Percentiles rank a stretch among this genome's conserved stretches.
These are phyloP conservation scores for Podaxis carcinomalis DNA, from an alignment of 768 basidiomycete genomes.

Conservation along the genomic window DNA sequence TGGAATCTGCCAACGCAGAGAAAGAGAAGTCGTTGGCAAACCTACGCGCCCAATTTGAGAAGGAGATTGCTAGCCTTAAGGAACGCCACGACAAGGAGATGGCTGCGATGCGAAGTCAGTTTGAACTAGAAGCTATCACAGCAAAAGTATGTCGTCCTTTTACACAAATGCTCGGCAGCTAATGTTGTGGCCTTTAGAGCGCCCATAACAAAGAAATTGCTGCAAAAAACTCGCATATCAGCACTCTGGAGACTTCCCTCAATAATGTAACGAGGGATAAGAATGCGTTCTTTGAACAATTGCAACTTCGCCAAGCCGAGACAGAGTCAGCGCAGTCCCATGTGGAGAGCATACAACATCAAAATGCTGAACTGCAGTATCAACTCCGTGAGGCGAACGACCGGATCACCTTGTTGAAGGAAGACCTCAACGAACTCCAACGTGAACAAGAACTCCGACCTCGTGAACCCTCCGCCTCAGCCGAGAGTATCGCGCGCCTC, in stretches of 20 bases:
- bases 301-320: conserved; percentile 88
- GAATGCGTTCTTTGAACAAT: conserved; percentile 75
- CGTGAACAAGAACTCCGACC: conserved; percentile 50
- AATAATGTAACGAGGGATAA: conserved; percentile 70
- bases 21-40: conserved; percentile 58
- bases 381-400: conserved; percentile 81
- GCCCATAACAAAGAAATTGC: conserved; percentile 65
- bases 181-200: conserved; percentile 37
- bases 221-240: conserved; percentile 55
- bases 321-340: conserved; percentile 78
- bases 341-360: conserved; percentile 69
- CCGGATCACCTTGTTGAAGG: conserved; percentile 62
- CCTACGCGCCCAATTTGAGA: conserved; percentile 67
- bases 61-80: conserved; percentile 54
- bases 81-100: conserved; percentile 78
- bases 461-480: conserved; percentile 40
- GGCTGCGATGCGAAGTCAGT: conserved; percentile 57
- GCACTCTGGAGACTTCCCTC: conserved; percentile 67
- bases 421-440: conserved; percentile 63
- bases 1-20: conserved; percentile 57
- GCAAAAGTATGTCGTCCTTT: conserved; percentile 46
- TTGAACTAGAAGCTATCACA: conserved; percentile 71
- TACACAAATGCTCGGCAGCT: not conserved
- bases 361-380: conserved; percentile 81
- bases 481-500: conserved; percentile 68